Base-by-base conservation (phyloP, 257 asterid genomes). In the Ilex aquifolium region DNA sequence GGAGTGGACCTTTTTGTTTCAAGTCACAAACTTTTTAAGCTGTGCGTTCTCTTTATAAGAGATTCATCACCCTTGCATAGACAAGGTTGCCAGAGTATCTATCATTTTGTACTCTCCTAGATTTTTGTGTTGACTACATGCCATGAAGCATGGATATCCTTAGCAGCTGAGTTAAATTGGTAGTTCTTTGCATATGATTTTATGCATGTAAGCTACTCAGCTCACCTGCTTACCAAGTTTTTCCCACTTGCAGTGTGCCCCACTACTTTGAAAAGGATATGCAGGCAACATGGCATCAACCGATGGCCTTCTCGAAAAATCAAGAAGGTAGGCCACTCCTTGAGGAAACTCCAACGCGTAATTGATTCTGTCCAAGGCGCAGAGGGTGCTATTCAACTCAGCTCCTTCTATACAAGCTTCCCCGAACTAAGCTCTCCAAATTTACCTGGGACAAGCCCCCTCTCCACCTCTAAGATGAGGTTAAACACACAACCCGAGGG, bases 251-350 rank as follows among this genome's bases (percentile, higher is more conserved):
- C 96, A 88, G 95, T 88, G 60, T 88, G 95, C 60, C 96, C 95
- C 44, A 86, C 95, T 53, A 89, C 96, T 53, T 77, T 89, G 84
- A 86, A 86, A 73, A 89, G 95, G 66, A 88, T 88, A 76, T 88
- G 96, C 85, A 78, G 96, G 69, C 88, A 82, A 60, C 95, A 89
- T 14, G 96, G 96, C 58, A 88, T 86, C 56, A 79, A 80, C 2
- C 75, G 95, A 54, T 88, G 95, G 96, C 96, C 96, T 44, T 88
- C 96, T 53, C 73, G 93, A 36, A 88, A 88, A 88, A 84, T 89
- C 77, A 86, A 82, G 84, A 86, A 89, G 79, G 96, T 89, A 3
- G 88, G 90, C 29, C 93, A 86, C 75, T 86, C 96, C 2, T 72
- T 86, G 61, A 83, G 74, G 77, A 89, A 88, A 68, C 92, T 88